Evolutionary conservation across 2,329 filamentous ascomycete genomes (phyloP), one percentile per base, ranked within the genome.

Genomic region (Sporothrix schenckii): DNA sequence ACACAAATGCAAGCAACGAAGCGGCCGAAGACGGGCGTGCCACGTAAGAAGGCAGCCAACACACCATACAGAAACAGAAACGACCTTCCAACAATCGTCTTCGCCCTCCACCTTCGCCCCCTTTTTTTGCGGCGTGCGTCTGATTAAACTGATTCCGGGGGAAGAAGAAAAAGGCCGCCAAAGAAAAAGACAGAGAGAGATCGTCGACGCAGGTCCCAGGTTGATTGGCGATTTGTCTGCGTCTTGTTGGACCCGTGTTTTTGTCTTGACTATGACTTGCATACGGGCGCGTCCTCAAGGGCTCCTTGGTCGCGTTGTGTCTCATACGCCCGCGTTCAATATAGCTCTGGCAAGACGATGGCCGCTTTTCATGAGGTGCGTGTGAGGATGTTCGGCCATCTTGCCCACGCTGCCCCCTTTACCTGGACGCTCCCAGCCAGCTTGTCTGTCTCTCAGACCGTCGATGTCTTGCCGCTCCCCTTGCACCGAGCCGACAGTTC

Each of bases 261-360:
- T 65, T 24, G 60, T 50, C 60, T 50, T 34, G 13, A 21, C 14
- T 11, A 66, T 66, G 63, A 66, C 63, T 39, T 66, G 49, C 63
- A 66, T 66, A 24, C 47, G 11, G 34, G 30, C 63, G 63, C 63
- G 63, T 66, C 27, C 13, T 27, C 6, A n/a, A n/a, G n/a, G n/a
- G 24, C 24, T 24, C 24, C 24, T 2, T 24, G 21, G 2, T 16
- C 41, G 58, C 44, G 61, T 50, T 21, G 21, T 65, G 27, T 34
- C 44, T 61, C 58, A 24, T 16, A 16, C 58, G 1, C 21, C 44
- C 34, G 39, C 58, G 39, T 39, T 47, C n/a, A 61, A 16, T 47
- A 9, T 47, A 24, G 58, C 58, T 47, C 39, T 11, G 27, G 58
- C 21, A 10, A 41, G 34, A 21, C 58, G 13, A 47, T 47, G 39